Conservation (phyloP, 2,329 filamentous ascomycete species). For the Aureobasidium mangrovei region DNA sequence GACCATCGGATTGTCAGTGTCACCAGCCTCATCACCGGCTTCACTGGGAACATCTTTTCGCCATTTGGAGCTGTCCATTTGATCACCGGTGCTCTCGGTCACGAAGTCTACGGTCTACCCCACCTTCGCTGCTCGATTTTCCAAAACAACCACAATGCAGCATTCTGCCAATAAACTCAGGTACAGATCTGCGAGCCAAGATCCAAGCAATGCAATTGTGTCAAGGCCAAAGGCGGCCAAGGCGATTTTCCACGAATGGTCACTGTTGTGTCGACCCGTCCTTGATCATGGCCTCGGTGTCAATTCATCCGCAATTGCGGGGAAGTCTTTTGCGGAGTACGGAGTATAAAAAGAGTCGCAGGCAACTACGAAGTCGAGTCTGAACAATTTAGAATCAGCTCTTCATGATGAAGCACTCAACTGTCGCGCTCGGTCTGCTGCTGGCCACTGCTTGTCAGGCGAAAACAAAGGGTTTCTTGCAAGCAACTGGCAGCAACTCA, state of each 20-base stretch:
- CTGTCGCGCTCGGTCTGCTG: background rate
- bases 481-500: slow-evolving; percentile 26
- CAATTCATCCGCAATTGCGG: slow-evolving; percentile 4
- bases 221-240: background rate
- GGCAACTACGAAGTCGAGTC: background rate
- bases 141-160: background rate
- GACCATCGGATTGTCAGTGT: too few relatives aligned
- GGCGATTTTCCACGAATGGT: slow-evolving; percentile 4
- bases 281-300: slow-evolving; percentile 3
- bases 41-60: too few relatives aligned
- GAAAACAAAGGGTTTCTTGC: slow-evolving; percentile 22
- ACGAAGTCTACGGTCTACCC: background rate
- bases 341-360: background rate
- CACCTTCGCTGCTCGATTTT: background rate
- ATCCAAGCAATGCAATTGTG: background rate
- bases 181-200: background rate
- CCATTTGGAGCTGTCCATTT: background rate
- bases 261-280: background rate
- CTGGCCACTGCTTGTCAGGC: background rate
- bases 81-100: background rate
- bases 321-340: background rate
- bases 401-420: background rate
- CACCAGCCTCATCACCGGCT: too few relatives aligned
- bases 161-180: background rate
- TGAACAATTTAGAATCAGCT: background rate